A percentile compares a stretch with the other conserved stretches of the same genome.
phyloP scores from a whole-genome alignment of 1,139 yeast species.

The Geotrichum aggregatum region DNA sequence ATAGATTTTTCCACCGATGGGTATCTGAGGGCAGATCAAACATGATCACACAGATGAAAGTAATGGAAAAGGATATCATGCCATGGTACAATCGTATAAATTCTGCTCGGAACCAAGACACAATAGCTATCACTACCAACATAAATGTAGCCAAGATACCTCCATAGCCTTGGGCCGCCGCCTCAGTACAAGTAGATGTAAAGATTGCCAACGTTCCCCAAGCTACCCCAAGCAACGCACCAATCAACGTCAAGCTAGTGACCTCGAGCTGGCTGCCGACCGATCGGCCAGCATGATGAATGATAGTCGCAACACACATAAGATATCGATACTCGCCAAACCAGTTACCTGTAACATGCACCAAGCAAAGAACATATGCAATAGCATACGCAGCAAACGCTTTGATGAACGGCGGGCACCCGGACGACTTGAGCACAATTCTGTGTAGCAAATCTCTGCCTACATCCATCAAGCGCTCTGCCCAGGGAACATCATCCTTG shows the following conservation, averaged over 20 bases:
- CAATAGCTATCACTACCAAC: constrained; percentile 39
- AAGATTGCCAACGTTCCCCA: constrained; percentile 46
- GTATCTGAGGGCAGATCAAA: constrained; percentile 24
- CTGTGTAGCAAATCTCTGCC: constrained; percentile 1
- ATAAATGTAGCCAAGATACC: constrained; percentile 47
- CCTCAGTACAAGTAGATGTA: constrained; percentile 42
- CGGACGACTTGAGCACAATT: background rate
- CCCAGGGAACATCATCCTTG: background rate
- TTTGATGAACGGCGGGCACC: constrained; percentile 29
- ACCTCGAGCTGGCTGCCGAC: constrained; percentile 50
- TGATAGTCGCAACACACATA: constrained; percentile 43
- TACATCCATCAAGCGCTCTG: background rate
- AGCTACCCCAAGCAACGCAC: constrained; percentile 48
- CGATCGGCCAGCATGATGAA: constrained; percentile 48
- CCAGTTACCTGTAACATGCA: constrained; percentile 43
- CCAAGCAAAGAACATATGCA: constrained; percentile 42
- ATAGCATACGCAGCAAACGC: constrained; percentile 43
- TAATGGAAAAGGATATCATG: constrained; percentile 39
- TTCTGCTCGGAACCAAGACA: constrained; percentile 44
- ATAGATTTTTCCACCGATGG: constrained; percentile 39
- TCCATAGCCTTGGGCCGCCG: constrained; percentile 45
- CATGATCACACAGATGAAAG: constrained; percentile 38
- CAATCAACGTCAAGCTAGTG: constrained; percentile 42
- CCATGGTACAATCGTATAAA: constrained; percentile 43
- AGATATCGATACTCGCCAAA: constrained; percentile 41